Base-by-base conservation (phyloP, 1,139 yeast species). In the Yarrowia galli region DNA sequence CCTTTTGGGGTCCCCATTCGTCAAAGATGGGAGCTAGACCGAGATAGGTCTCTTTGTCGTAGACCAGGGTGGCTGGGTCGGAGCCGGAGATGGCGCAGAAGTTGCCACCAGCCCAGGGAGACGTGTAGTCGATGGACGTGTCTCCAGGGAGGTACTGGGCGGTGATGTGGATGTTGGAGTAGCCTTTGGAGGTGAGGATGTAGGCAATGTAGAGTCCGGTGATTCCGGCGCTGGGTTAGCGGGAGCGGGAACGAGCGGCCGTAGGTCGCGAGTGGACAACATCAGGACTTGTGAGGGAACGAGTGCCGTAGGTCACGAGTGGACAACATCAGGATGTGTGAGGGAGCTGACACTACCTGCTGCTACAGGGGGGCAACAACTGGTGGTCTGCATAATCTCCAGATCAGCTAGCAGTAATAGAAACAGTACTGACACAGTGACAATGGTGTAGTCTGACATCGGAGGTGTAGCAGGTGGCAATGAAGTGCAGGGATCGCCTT, bases 61-160 rank as follows among this genome's bases (percentile, higher is more conserved):
- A 86, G 15, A 75, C 76, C 67, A 87, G 73, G 0, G 88, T 83
- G 10, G 79, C 82, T 1, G 81, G 79, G 71, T 85, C 89, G 70
- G 83, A 82, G 1, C 87, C 89, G 0, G 90, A 83, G 68, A 88
- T 87, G 73, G 89, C 85, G 3, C 90, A 86, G 74, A 88, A 87
- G 76, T 86, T 85, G 15, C 77, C 80, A 2, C 81, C 81, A 0
- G 93, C 93, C 83, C 89, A 88, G 1, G 96, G 96, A 0, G 92
- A 88, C 2, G 96, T 87, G 75, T 87, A 90, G 67, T 84, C 81
- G 70, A 84, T 83, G 4, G 91, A 85, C 72, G 85, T 87, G 74
- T 90, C 96, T 6, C 95, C 96, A 1, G 96, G 95, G 65, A 88
- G 75, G 71, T 81, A 83, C 73, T 87, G 85, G 2, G 90, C 93